Evolutionary conservation across 305 asterid species (phyloP).

Genomic region (Fraxinus velutina): DNA sequence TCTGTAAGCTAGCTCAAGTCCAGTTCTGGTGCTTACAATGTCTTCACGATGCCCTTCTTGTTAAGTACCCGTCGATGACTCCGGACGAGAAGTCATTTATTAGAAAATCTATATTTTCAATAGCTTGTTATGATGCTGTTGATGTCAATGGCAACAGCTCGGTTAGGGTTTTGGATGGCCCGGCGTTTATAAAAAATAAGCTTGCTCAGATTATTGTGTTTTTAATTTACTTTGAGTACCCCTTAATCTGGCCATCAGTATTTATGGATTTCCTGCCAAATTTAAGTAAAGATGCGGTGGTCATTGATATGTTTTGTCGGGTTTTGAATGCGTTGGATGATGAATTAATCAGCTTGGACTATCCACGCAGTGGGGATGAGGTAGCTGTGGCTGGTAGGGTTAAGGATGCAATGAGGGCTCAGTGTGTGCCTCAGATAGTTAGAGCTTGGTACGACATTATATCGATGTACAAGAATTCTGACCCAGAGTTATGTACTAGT

Average conservation of each 20-base stretch:
- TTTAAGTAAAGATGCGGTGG: constrained; percentile 59
- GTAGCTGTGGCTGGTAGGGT: constrained; percentile 57
- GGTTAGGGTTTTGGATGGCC: constrained; percentile 61
- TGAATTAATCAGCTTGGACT: constrained; percentile 76
- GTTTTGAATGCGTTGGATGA: constrained; percentile 67
- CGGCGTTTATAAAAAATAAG: constrained; percentile 76
- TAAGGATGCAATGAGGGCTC: constrained; percentile 91
- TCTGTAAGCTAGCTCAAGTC: constrained; percentile 59
- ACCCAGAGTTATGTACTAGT: constrained; percentile 60
- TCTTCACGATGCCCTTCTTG: constrained; percentile 60
- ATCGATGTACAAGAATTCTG: constrained; percentile 54
- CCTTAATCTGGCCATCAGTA: constrained; percentile 69
- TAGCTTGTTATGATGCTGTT: constrained; percentile 57
- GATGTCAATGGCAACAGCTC: constrained; percentile 42
- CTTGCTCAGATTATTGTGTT: constrained; percentile 85
- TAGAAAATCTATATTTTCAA: constrained; percentile 63
- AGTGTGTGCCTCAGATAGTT: constrained; percentile 76
- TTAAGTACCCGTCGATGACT: constrained; percentile 56
- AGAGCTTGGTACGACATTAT: constrained; percentile 68
- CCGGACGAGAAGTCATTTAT: constrained; percentile 66
- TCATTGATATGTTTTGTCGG: constrained; percentile 86
- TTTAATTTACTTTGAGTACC: constrained; percentile 76
- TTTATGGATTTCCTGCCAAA: constrained; percentile 70
- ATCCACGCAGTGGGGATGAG: constrained; percentile 68
- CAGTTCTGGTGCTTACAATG: constrained; percentile 96